A percentile compares a stretch with the other conserved stretches of the same genome.
phyloP scores from a whole-genome alignment of 495 filamentous ascomycete species.

The Trichodelitschia bisporula region DNA sequence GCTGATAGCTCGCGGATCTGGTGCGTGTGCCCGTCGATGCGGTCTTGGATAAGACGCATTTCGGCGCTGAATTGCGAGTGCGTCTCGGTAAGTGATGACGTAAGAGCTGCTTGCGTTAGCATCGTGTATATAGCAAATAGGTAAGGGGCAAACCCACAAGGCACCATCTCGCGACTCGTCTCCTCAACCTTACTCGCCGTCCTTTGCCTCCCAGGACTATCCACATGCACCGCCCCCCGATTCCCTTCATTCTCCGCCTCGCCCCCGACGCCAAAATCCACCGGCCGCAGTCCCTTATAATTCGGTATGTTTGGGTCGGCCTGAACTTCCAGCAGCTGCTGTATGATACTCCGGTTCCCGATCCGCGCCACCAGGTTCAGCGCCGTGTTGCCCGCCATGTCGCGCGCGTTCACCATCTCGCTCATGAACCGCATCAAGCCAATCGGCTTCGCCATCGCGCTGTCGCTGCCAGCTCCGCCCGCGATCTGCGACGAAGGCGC shows the following conservation, averaged over 20 bases:
- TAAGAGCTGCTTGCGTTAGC: constrained; percentile 28
- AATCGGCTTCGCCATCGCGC: constrained; percentile 30
- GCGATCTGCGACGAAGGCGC: constrained; percentile 5
- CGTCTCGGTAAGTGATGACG: constrained; percentile 46
- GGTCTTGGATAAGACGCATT: constrained; percentile 54
- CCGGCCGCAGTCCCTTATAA: constrained; percentile 57
- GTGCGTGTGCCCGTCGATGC: constrained; percentile 50
- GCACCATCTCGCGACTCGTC: constrained; percentile 12
- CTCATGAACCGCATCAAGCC: constrained; percentile 75
- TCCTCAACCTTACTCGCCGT: constrained; percentile 12
- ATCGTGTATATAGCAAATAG: no score
- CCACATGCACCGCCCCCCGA: no score
- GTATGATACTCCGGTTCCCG: constrained; percentile 72
- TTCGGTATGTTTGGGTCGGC: constrained; percentile 79
- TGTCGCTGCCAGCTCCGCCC: no score
- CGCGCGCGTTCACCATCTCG: constrained; percentile 82
- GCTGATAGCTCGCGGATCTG: constrained; percentile 59
- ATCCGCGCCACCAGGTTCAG: constrained; percentile 80
- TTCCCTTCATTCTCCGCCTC: constrained; percentile 10
- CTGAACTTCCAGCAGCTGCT: constrained; percentile 77
- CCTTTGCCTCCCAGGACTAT: no score
- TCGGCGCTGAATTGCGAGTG: constrained; percentile 50
- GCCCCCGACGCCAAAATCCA: constrained; percentile 71
- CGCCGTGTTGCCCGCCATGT: constrained; percentile 82
- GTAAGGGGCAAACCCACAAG: constrained; percentile 24